phyloP scores from a whole-genome alignment of 1,284 basidiomycete species.

The Porodaedalea pini region DNA sequence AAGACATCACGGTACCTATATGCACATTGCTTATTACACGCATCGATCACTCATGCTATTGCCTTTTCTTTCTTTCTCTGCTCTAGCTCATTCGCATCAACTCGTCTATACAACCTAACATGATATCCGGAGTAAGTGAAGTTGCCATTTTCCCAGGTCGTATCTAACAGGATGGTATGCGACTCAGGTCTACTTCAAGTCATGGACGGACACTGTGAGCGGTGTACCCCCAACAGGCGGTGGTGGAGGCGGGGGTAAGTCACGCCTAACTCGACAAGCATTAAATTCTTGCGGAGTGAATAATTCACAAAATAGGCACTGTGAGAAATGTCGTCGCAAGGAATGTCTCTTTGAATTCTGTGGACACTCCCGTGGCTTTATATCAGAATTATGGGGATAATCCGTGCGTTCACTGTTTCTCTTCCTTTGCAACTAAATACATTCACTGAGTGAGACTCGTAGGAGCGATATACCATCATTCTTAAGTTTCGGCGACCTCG shows the following conservation, averaged over 20 bases:
- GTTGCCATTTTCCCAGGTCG: too few relatives aligned
- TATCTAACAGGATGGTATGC: too few relatives aligned
- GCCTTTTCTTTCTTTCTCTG: constrained; percentile 1
- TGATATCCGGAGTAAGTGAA: constrained; percentile 39
- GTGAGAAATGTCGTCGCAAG: constrained; percentile 47
- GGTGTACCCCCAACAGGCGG: constrained; percentile 62
- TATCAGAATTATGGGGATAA: constrained; percentile 52
- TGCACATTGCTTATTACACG: neutral
- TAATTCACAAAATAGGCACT: constrained; percentile 33
- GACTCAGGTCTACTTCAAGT: constrained; percentile 57
- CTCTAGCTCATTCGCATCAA: constrained; percentile 44
- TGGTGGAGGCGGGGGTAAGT: constrained; percentile 51
- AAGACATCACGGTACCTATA: constrained; percentile 42
- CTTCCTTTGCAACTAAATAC: neutral
- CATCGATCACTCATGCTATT: neutral
- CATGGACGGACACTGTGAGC: constrained; percentile 54
- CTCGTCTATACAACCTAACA: constrained; percentile 49
- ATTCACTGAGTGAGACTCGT: neutral
- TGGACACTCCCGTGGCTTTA: constrained; percentile 44
- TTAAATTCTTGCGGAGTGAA: neutral
- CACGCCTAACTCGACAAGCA: neutral
- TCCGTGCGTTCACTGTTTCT: constrained; percentile 30
- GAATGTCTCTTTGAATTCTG: constrained; percentile 45
- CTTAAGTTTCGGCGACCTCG: constrained; percentile 46
- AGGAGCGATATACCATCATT: constrained; percentile 49